Evolutionary conservation across 805 yeast genomes (phyloP).

Genomic region (Schizosaccharomyces osmophilus): DNA sequence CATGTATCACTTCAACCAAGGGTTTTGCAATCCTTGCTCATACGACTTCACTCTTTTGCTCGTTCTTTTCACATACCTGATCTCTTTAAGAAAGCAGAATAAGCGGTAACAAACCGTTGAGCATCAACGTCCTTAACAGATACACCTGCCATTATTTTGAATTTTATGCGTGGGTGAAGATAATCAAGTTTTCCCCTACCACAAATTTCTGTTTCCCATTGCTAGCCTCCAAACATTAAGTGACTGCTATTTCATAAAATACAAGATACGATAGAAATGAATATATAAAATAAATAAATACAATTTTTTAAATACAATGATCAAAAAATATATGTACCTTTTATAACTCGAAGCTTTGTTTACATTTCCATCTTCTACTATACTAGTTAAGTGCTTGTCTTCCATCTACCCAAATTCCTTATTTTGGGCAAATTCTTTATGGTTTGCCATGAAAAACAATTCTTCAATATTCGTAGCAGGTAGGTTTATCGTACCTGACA

Average conservation of each 20-base stretch:
- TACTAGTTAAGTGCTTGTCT: neutral
- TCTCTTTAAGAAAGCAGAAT: slow-evolving; percentile 98
- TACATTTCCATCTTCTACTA: neutral
- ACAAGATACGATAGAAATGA: neutral
- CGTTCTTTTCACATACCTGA: slow-evolving; percentile 42
- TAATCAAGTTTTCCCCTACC: too few relatives aligned
- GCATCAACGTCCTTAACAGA: slow-evolving; percentile 95
- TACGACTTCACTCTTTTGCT: slow-evolving; percentile 20
- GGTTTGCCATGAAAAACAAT: neutral
- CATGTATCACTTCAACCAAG: neutral
- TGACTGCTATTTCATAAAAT: neutral
- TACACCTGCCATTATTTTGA: slow-evolving; percentile 4
- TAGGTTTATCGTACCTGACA: neutral
- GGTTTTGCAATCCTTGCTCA: too few relatives aligned
- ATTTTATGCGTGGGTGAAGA: neutral
- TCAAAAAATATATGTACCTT: neutral
- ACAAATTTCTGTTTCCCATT: too few relatives aligned
- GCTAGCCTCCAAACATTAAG: neutral
- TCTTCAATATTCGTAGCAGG: neutral
- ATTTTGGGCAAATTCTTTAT: neutral
- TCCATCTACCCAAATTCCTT: neutral
- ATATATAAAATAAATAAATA: neutral
- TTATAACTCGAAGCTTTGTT: neutral
- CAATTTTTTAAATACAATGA: neutral
- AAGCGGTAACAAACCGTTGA: slow-evolving; percentile 97